Percentiles rank a stretch among this genome's conserved stretches.
These are phyloP conservation scores for Malus hybrid DNA, from an alignment of 331 rosid genomes.

Conservation along the genomic window DNA sequence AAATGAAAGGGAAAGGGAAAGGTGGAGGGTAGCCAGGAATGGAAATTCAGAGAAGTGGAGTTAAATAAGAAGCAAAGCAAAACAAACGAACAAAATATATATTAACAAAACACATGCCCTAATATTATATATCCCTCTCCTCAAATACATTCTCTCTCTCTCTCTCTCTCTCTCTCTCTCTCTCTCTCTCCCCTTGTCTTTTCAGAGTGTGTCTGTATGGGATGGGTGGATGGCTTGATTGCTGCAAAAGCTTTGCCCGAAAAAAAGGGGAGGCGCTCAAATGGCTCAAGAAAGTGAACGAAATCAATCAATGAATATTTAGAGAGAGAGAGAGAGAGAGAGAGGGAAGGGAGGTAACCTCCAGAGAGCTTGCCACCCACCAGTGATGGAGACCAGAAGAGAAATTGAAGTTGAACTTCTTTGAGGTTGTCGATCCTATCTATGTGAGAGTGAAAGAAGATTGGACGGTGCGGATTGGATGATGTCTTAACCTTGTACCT, in stretches of 20 bases:
- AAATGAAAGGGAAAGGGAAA: constrained; percentile 1
- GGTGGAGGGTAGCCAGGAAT: constrained; percentile 20
- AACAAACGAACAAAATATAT: constrained; percentile 9
- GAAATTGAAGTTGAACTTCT: constrained; percentile 16
- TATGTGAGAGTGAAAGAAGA: constrained; percentile 13
- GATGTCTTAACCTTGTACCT: neutral
- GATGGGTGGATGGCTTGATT: constrained; percentile 49
- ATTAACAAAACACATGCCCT: constrained; percentile 35
- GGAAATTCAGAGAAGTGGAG: constrained; percentile 29
- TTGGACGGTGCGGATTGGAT: constrained; percentile 21
- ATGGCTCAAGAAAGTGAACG: constrained; percentile 26
- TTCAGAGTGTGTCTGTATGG: constrained; percentile 7
- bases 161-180: neutral
- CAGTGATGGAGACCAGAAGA: constrained; percentile 56
- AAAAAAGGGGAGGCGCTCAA: constrained; percentile 56
- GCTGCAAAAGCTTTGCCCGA: constrained; percentile 54
- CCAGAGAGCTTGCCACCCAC: constrained; percentile 48
- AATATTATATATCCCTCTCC: constrained; percentile 32
- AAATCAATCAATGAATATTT: constrained; percentile 9
- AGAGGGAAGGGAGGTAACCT: constrained; percentile 16
- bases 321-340: neutral
- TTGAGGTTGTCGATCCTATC: constrained; percentile 19
- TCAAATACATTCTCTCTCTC: neutral
- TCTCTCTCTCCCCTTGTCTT: constrained; percentile 24
- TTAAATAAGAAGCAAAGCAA: constrained; percentile 40